Percentiles rank a stretch among this genome's conserved stretches.
Evolutionary conservation across 192 early-diverging fungal species (phyloP).

Genomic region (Gryganskiella cystojenkinii): DNA sequence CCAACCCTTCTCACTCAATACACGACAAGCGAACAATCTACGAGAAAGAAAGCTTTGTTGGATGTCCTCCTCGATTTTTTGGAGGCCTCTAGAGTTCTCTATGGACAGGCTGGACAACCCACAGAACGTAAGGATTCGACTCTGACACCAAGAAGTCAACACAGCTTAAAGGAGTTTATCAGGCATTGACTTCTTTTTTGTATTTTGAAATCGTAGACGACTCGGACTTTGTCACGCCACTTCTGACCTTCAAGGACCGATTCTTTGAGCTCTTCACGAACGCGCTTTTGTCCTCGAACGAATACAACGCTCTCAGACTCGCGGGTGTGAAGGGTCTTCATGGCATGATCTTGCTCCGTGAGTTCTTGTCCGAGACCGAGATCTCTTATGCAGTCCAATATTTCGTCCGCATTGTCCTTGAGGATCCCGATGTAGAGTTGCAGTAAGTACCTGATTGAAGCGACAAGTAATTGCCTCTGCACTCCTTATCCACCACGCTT

Average conservation of each 20-base stretch:
- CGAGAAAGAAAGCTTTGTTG: constrained; percentile 70
- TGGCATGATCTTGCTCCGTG: constrained; percentile 66
- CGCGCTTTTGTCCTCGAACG: constrained; percentile 73
- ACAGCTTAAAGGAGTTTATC: too few species aligned
- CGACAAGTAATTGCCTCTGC: background rate
- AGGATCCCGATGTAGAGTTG: constrained; percentile 62
- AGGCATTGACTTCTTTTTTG: background rate
- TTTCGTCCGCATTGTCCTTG: constrained; percentile 59
- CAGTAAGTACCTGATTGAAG: constrained; percentile 27
- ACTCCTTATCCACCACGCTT: background rate
- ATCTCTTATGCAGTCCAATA: constrained; percentile 62
- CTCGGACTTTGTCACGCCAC: constrained; percentile 65
- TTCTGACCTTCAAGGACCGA: constrained; percentile 80
- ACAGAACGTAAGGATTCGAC: constrained; percentile 36
- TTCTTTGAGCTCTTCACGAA: constrained; percentile 78
- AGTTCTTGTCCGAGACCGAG: constrained; percentile 70
- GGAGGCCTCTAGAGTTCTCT: constrained; percentile 68
- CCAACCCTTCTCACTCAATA: constrained; percentile 73
- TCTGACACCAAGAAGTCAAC: background rate
- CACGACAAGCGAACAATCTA: constrained; percentile 63
- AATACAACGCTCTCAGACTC: constrained; percentile 79
- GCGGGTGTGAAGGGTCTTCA: constrained; percentile 79
- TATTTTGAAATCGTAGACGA: constrained; percentile 52
- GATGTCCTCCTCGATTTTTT: constrained; percentile 80
- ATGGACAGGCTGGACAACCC: constrained; percentile 63